Base-by-base conservation (phyloP, 2,329 filamentous ascomycete species). In the Sphaerostilbella broomeana region DNA sequence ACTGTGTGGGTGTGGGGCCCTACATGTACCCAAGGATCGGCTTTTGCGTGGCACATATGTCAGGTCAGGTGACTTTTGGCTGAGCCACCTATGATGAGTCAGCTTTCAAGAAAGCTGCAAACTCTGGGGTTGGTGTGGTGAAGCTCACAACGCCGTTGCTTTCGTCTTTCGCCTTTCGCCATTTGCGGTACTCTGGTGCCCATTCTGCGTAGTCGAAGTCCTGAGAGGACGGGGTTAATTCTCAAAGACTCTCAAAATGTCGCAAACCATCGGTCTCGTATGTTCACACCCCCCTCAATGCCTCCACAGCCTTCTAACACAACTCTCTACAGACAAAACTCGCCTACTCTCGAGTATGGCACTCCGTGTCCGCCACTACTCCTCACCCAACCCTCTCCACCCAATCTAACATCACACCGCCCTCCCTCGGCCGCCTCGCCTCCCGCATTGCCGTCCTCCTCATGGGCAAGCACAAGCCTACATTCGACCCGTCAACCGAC, bases 401-500 rank as follows among this genome's bases (percentile, higher is more conserved):
- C 45, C 72, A 62, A 60, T 73, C 53, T 50, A 65, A 70, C 51
- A 62, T 79, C 17, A 79, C 79, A 15, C 73, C 79, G 13, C 87
- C 88, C 11, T 81, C 87, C n/a, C 82, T 95, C 27, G 90, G 90
- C 52, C 87, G 90, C 28, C 75, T 95, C 36, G 90, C 90, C 46
- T 87, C 84, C 38, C 80, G 84, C 47, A 95, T 95, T 62, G 90
- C 89, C 46, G 72, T 82, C 38, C 73, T 86, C 45, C 79, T 95
- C 37, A 95, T 97, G 89, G 92, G 92, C 68, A 98, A 98, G 73
- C 84, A 98, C 75, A 98, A 98, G 69, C 92, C 92, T 16, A 95
- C 92, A 63, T 98, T 81, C 69, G 86, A 97, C 67, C 92, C 92
- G 2, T 95, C 88, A 16, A 95, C 89, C 46, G 92, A 98, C 73